phyloP scores from a whole-genome alignment of 1,139 yeast genomes.

The Pichia sp. region DNA sequence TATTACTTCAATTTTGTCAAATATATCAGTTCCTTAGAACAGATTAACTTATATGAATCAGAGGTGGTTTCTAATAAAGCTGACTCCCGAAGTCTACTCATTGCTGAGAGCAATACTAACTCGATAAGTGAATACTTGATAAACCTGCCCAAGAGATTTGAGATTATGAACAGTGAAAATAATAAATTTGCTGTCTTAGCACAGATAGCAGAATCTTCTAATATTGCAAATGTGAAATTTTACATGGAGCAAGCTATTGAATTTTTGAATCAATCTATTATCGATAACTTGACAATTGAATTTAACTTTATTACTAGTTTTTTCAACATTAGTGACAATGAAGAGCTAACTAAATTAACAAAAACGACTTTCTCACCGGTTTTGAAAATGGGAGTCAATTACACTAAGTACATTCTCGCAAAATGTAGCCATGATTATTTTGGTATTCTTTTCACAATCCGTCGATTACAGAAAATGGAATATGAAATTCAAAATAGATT shows the following conservation, averaged over 20 bases:
- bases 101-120: slow-evolving; percentile 11
- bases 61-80: neutral
- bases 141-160: slow-evolving; percentile 23
- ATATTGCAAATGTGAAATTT: slow-evolving; percentile 37
- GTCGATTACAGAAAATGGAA: slow-evolving; percentile 60
- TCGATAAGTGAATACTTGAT: slow-evolving; percentile 26
- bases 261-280: slow-evolving; percentile 64
- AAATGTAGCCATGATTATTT: slow-evolving; percentile 50
- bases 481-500: slow-evolving; percentile 54
- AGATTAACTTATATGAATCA: slow-evolving; percentile 35
- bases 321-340: slow-evolving; percentile 42
- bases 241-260: slow-evolving; percentile 70
- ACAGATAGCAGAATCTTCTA: slow-evolving; percentile 73
- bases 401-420: slow-evolving; percentile 40
- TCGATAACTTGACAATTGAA: slow-evolving; percentile 75
- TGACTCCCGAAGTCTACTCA: slow-evolving; percentile 4
- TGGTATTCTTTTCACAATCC: slow-evolving; percentile 71
- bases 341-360: slow-evolving; percentile 37
- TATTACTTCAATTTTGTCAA: slow-evolving; percentile 72
- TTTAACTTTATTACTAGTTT: slow-evolving; percentile 67
- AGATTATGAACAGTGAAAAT: slow-evolving; percentile 25
- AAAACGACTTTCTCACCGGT: slow-evolving; percentile 42
- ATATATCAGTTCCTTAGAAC: slow-evolving; percentile 69
- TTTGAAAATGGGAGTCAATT: slow-evolving; percentile 48
- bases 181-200: slow-evolving; percentile 69